Evolutionary conservation across 768 basidiomycete species (phyloP).

Genomic region (Crassisporium funariophilum): DNA sequence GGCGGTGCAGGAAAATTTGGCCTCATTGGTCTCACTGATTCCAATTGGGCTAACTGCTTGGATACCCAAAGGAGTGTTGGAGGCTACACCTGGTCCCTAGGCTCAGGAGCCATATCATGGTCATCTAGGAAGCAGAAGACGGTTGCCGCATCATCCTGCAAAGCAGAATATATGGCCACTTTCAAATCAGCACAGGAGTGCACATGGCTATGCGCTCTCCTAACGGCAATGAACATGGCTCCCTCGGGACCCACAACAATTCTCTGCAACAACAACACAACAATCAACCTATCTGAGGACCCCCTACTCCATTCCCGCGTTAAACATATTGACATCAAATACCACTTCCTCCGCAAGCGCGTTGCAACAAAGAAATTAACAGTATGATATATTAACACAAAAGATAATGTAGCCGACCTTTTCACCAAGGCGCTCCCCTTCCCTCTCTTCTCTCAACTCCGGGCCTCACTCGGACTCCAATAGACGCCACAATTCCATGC

Average conservation of each 20-base stretch:
- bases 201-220: conserved; percentile 17
- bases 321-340: conserved; percentile 45
- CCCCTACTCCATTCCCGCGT: conserved; percentile 34
- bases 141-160: conserved; percentile 30
- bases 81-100: conserved; percentile 24
- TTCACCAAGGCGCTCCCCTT: conserved; percentile 40
- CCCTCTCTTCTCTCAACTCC: conserved; percentile 16
- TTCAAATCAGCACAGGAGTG: conserved; percentile 28
- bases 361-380: conserved; percentile 27
- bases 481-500: conserved; percentile 9
- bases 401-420: conserved; percentile 39
- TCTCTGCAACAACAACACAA: conserved; percentile 37
- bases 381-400: conserved; percentile 32
- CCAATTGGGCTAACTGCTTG: conserved; percentile 25
- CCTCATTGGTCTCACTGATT: conserved; percentile 25
- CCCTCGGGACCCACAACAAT: conserved; percentile 7
- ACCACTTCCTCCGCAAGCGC: conserved; percentile 40
- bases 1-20: conserved; percentile 2
- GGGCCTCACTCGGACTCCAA: conserved; percentile 17
- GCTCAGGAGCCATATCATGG: conserved; percentile 30
- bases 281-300: conserved; percentile 36
- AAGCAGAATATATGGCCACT: conserved; percentile 48
- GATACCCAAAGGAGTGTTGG: conserved; percentile 25
- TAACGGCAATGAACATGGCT: conserved; percentile 9
- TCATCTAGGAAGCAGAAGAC: conserved; percentile 35